Conservation (phyloP, 345 rosid species). For the Chamaenerion angustifolium region DNA sequence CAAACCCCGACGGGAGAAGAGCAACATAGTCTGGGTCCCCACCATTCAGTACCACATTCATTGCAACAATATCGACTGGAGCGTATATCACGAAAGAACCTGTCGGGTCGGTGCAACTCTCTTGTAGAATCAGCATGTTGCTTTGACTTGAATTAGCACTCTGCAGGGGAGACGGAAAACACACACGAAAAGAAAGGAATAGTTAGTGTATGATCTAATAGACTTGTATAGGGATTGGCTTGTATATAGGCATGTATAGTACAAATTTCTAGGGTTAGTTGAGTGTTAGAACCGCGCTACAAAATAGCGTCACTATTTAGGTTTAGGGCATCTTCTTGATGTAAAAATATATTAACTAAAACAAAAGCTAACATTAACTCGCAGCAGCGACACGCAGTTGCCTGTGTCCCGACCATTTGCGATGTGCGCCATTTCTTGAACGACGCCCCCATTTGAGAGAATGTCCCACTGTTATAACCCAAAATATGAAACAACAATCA, state of each 20-base stretch:
- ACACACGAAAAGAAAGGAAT: not conserved
- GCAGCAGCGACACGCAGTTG: constrained; percentile 64
- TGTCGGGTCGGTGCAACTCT: constrained; percentile 35
- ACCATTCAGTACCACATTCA: constrained; percentile 38
- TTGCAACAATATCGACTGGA: constrained; percentile 29
- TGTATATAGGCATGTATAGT: no score
- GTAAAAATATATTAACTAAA: no score
- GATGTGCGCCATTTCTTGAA: constrained; percentile 70
- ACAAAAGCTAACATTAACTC: constrained; percentile 38
- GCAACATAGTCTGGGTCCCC: constrained; percentile 72
- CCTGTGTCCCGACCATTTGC: constrained; percentile 73
- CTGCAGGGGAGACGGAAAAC: constrained; percentile 7
- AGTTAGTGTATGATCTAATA: no score
- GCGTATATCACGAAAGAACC: constrained; percentile 38
- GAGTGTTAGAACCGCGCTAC: no score
- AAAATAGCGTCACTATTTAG: no score
- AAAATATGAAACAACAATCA: no score
- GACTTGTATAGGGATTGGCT: no score
- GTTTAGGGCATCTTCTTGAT: no score
- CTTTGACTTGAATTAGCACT: constrained; percentile 41
- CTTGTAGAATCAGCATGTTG: constrained; percentile 43
- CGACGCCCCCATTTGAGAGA: constrained; percentile 46
- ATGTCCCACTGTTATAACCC: constrained; percentile 69
- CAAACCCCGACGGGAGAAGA: constrained; percentile 75
- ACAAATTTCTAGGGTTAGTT: no score